phyloP scores from a whole-genome alignment of 1,284 basidiomycete genomes.

The Apiotrichum sp. region DNA sequence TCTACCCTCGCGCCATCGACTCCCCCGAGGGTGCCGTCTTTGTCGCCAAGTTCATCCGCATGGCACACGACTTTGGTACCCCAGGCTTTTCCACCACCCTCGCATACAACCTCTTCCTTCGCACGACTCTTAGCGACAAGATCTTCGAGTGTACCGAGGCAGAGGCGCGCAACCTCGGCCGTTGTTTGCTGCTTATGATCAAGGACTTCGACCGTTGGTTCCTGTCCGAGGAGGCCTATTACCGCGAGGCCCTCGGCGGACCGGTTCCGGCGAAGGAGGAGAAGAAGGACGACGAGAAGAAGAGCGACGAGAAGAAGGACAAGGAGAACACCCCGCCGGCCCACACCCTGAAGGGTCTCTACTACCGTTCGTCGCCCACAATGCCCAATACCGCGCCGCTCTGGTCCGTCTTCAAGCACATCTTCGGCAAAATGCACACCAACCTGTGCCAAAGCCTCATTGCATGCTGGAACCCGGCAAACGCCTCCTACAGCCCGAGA shows the following conservation, averaged over 20 bases:
- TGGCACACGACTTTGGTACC: constrained; percentile 78
- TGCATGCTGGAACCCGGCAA: constrained; percentile 40
- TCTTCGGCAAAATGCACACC: constrained; percentile 75
- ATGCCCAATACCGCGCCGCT: constrained; percentile 50
- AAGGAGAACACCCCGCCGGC: background rate
- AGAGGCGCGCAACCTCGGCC: constrained; percentile 91
- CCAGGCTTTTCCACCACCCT: constrained; percentile 78
- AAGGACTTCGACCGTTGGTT: constrained; percentile 72
- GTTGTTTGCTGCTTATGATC: constrained; percentile 74
- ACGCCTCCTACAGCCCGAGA: constrained; percentile 70
- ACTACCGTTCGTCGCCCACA: constrained; percentile 52
- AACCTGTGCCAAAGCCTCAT: constrained; percentile 51
- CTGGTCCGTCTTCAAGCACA: constrained; percentile 64
- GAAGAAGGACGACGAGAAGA: too few species aligned
- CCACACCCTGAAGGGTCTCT: constrained; percentile 54
- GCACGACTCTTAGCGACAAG: constrained; percentile 73
- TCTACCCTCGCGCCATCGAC: constrained; percentile 82
- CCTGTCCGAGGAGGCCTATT: constrained; percentile 54
- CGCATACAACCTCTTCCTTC: constrained; percentile 81
- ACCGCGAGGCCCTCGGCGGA: constrained; percentile 49
- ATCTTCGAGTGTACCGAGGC: constrained; percentile 92
- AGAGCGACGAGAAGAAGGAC: constrained; percentile 62
- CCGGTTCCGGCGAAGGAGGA: constrained; percentile 2
- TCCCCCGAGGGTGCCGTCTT: constrained; percentile 96
- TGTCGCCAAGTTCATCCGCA: constrained; percentile 82